Evolutionary conservation across 208 protist genomes (phyloP), one percentile per base, ranked within the genome.

Genomic region (Vickermania ingenoplastis): DNA sequence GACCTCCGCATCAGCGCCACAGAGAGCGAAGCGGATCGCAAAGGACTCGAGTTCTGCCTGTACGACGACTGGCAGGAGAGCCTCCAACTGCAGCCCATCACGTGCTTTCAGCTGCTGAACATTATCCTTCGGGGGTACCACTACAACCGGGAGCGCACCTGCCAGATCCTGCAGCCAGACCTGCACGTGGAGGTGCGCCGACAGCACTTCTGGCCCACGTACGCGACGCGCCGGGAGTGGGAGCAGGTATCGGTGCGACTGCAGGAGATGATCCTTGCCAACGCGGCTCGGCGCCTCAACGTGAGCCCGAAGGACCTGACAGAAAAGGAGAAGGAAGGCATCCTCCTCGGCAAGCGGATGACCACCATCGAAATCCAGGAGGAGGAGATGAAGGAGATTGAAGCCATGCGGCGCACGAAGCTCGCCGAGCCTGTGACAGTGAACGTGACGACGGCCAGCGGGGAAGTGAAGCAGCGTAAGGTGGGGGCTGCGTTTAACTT

Each of bases 21-120:
- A 7, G 97, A 99, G 81, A 98, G 98, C 49, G 36, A 45, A 45
- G 36, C 36, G 17, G 36, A 45, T 17, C 36, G 36, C 7, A 94
- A 98, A 61, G 97, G 98, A 69, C 84, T 98, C 59, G 81, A 99
- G 50, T 99, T 99, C 75, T 99, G 98, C 81, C 72, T 99, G 28
- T 99, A 99, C 86, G 99, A 99, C 79, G 99, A 99, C 81, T 99
- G 99, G 99, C 89, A 99, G 36, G 86, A 97, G 59, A 69, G 62
- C 31, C 55, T 85, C 59, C 94, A 94, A 30, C 97, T 99, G 57
- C 96, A 97, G 53, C 90, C 95, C 5, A 98, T 98, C 83, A 99
- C 98, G 21, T 98, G 98, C 51, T 99, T 99, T 77, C 96, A 95
- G 50, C 71, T 99, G 55, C 80, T 99, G 13, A 99, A 99, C 59